A percentile compares a stretch with the other conserved stretches of the same genome.
These are phyloP conservation scores for Crithidia bombi DNA, from an alignment of 208 protist genomes.

Conservation along the genomic window DNA sequence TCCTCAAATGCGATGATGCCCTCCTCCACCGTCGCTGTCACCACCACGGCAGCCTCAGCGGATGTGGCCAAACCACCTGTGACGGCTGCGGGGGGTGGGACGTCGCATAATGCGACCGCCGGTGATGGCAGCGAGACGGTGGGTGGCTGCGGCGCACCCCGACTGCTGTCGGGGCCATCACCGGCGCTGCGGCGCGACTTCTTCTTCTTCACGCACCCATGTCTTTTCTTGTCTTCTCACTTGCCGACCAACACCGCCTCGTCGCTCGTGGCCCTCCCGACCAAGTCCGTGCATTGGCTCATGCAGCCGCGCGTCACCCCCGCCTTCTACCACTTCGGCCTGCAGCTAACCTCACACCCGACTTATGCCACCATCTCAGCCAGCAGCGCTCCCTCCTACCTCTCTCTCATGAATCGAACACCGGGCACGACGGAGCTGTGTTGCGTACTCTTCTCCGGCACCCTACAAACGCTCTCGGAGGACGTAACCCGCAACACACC, in stretches of 20 bases:
- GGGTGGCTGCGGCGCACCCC: conserved; percentile 6
- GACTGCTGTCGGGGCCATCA: conserved; percentile 6
- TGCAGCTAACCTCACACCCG: conserved; percentile 54
- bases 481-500: conserved; percentile 24
- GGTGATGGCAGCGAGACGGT: conserved; percentile 1
- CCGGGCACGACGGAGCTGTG: conserved; percentile 76
- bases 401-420: conserved; percentile 58
- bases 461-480: conserved; percentile 63
- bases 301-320: conserved; percentile 60
- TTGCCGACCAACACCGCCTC: conserved; percentile 38
- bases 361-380: conserved; percentile 49
- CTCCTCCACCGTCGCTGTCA: neutral
- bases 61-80: neutral
- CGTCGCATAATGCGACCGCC: neutral
- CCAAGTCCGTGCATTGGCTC: conserved; percentile 56
- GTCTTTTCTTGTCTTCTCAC: conserved; percentile 68
- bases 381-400: conserved; percentile 69
- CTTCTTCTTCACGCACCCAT: conserved; percentile 77
- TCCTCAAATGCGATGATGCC: neutral
- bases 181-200: conserved; percentile 56
- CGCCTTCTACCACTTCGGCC: conserved; percentile 65
- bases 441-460: conserved; percentile 69
- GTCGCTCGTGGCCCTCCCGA: conserved; percentile 48
- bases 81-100: neutral
- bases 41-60: conserved; percentile 6